Base-by-base conservation (phyloP, 768 basidiomycete genomes). In the Clitopilus hobsonii region DNA sequence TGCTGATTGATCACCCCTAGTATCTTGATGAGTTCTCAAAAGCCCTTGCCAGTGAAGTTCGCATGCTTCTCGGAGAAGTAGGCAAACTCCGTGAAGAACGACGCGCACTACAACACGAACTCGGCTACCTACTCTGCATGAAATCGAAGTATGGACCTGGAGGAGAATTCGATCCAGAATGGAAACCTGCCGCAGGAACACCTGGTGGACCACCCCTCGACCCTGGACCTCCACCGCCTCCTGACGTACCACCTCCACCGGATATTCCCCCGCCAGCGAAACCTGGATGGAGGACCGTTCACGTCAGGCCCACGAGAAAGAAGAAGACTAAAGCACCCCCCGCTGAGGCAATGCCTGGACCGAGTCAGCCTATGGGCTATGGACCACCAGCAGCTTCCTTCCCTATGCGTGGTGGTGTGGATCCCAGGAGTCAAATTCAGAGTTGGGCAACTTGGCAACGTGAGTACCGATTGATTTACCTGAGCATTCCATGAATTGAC, bases 11-110 rank as follows among this genome's bases (percentile, higher is more conserved):
- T 59, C 30, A 14, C 49, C 28, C 38, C 16, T 45, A 91, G 88
- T 93, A 94, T 66, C 78, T 94, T 13, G 88, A 94, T 57, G 89
- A 94, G 54, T 94, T 94, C 71, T 92, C 89, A 68, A 88, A 85
- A 66, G 86, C 91, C 1, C 71, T 94, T 47, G 89, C 91, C 2
- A 76, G 81, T 14, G 91, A 94, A 72, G 91, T 94, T 8, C 84
- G 89, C 26, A 86, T 90, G 79, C 75, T 94, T 13, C 79, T 94
- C 8, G 81, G 79, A 29, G 91, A 94, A 73, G 91, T 93, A 36
- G 89, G 91, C 36, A 89, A 86, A 60, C 74, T 94, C 47, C 83
- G 89, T 3, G 88, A 91, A 69, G 87, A 93, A 63, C 79, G 85
- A 62, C 83, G 91, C 38, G 80, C 78, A 22, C 74, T 92, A 22